These are phyloP conservation scores for Daldinia sp. DNA, from an alignment of 2,329 filamentous ascomycete genomes.

Conservation along the genomic window DNA sequence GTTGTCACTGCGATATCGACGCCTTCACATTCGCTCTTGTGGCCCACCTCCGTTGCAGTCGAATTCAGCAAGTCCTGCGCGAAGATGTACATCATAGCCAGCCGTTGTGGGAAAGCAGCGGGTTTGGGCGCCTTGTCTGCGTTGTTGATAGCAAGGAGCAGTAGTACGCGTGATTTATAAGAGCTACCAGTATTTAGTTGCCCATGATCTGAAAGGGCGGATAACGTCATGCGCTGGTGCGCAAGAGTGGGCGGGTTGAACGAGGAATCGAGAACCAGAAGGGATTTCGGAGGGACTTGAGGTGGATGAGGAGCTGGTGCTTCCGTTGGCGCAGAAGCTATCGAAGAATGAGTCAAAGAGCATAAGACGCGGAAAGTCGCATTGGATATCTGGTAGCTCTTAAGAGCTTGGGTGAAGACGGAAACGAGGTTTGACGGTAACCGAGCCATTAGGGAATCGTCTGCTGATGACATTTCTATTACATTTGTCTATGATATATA, in stretches of 20 bases:
- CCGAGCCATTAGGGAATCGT: conserved; percentile 35
- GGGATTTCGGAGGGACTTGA: conserved; percentile 42
- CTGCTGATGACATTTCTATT: conserved; percentile 27
- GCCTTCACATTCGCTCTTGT: conserved; percentile 33
- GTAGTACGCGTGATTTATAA: conserved; percentile 55
- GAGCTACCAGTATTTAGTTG: neutral
- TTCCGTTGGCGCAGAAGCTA: conserved; percentile 12
- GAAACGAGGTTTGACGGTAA: conserved; percentile 45
- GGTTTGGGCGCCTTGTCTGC: conserved; percentile 73
- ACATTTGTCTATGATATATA: neutral
- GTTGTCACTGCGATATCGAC: conserved; percentile 76
- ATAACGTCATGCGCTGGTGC: conserved; percentile 64
- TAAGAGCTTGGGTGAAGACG: conserved; percentile 56
- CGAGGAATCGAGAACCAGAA: conserved; percentile 71
- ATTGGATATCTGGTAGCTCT: conserved; percentile 54
- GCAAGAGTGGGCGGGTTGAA: conserved; percentile 74
- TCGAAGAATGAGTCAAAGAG: conserved; percentile 43
- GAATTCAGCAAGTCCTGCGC: conserved; percentile 60
- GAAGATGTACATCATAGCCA: conserved; percentile 77
- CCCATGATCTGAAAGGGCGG: conserved; percentile 48
- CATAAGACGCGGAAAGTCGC: conserved; percentile 57
- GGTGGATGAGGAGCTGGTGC: conserved; percentile 33
- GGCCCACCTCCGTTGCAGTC: neutral
- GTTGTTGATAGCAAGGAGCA: conserved; percentile 70
- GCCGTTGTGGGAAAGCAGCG: conserved; percentile 70